A percentile compares a stretch with the other conserved stretches of the same genome.
phyloP scores from a whole-genome alignment of 2,329 filamentous ascomycete genomes.

The Leptosphaerulina australis region DNA sequence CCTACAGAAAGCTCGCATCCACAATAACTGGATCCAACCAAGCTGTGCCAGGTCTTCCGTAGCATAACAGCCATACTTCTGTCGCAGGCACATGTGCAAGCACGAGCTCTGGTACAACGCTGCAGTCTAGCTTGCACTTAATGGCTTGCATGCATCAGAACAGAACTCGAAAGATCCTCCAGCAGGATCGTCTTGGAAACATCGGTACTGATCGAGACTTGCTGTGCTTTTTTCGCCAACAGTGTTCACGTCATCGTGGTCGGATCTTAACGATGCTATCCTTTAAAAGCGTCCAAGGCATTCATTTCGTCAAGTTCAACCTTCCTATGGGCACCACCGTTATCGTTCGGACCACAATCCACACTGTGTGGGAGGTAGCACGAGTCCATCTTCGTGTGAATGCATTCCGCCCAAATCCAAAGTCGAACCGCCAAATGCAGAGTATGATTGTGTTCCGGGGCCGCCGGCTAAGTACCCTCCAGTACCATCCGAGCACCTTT shows the following conservation, averaged over 20 bases:
- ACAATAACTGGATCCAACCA: no score
- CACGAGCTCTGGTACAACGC: no score
- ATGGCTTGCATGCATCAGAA: slow-evolving; percentile 29
- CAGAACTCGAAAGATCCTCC: slow-evolving; percentile 17
- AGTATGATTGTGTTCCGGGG: slow-evolving; percentile 32
- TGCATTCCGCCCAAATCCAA: slow-evolving; percentile 30
- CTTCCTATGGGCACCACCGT: slow-evolving; percentile 29
- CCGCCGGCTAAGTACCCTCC: slow-evolving; percentile 31
- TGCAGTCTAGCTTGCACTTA: slow-evolving; percentile 19
- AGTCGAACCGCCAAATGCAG: slow-evolving; percentile 31
- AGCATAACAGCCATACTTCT: no score
- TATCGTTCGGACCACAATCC: slow-evolving; percentile 26
- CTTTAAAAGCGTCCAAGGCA: slow-evolving; percentile 25
- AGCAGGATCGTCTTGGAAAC: slow-evolving; percentile 26
- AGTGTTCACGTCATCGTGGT: slow-evolving; percentile 18
- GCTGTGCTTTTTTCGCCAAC: slow-evolving; percentile 24
- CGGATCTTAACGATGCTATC: slow-evolving; percentile 17
- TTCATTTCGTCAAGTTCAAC: slow-evolving; percentile 31
- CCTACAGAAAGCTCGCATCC: background rate
- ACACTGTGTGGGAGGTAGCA: slow-evolving; percentile 15
- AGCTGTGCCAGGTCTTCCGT: slow-evolving; percentile 9
- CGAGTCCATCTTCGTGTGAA: slow-evolving; percentile 16
- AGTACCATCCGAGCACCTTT: slow-evolving; percentile 26
- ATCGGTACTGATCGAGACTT: slow-evolving; percentile 27
- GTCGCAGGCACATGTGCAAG: no score